Evolutionary conservation across 177 flowering plant genomes (phyloP).

Genomic region (Telopea speciosissima): DNA sequence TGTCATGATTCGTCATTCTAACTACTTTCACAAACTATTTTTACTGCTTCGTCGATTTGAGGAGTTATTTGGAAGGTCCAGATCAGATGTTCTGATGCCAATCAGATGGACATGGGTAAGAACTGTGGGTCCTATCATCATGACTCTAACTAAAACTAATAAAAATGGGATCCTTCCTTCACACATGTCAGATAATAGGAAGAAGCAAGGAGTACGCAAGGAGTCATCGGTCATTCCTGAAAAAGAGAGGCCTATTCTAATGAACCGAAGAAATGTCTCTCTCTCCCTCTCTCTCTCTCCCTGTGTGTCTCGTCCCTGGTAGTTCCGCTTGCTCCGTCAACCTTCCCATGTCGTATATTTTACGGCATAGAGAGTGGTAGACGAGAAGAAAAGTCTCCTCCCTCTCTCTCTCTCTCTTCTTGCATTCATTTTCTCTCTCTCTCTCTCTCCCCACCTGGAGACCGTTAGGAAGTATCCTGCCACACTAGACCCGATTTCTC

Average conservation of each 20-base stretch:
- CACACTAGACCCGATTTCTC: constrained; percentile 9
- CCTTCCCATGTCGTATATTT: constrained; percentile 22
- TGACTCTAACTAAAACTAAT: too few species aligned
- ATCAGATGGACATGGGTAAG: not conserved
- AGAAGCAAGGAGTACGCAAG: too few species aligned
- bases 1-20: too few species aligned
- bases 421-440: not conserved
- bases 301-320: not conserved
- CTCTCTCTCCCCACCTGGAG: constrained; percentile 14
- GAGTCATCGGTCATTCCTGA: too few species aligned
- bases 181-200: too few species aligned
- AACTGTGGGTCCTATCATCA: too few species aligned
- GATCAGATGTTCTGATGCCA: not conserved
- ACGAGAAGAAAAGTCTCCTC: constrained; percentile 4
- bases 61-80: not conserved
- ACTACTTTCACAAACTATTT: too few species aligned
- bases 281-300: too few species aligned
- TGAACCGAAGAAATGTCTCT: not conserved
- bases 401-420: too few species aligned
- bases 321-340: constrained; percentile 25
- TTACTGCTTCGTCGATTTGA: too few species aligned
- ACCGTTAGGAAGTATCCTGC: constrained; percentile 10
- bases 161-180: too few species aligned
- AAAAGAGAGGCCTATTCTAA: too few species aligned
- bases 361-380: constrained; percentile 19